These are phyloP conservation scores for Aspergillus alliaceus DNA, from an alignment of 2,329 filamentous ascomycete species.

Conservation along the genomic window DNA sequence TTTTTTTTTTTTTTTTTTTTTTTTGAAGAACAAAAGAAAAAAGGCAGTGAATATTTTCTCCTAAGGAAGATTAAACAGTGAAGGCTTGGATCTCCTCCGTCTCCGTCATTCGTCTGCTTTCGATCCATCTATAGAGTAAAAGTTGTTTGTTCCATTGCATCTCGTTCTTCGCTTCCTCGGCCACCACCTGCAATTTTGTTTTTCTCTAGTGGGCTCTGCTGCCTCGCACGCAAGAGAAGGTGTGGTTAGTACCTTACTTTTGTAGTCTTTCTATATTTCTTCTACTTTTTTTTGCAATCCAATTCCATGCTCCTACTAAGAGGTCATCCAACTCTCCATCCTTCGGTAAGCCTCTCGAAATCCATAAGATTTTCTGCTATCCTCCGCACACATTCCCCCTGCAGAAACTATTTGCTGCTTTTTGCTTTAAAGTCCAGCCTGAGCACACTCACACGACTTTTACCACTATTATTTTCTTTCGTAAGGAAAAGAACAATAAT, in stretches of 20 bases:
- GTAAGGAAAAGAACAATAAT: not conserved
- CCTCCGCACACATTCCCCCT: slow-evolving; percentile 5
- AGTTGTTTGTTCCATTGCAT: slow-evolving; percentile 4
- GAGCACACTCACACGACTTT: not conserved
- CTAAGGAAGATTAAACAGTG: too few species aligned
- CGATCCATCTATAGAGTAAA: not conserved
- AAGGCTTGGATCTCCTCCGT: slow-evolving; percentile 4
- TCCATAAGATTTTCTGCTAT: not conserved
- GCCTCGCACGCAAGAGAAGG: not conserved
- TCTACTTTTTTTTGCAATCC: not conserved
- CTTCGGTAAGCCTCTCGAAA: not conserved
- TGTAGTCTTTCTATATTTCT: not conserved
- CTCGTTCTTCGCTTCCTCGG: not conserved
- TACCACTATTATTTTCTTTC: not conserved
- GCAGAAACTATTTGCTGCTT: slow-evolving; percentile 8
- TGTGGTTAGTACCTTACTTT: not conserved
- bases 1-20: not conserved
- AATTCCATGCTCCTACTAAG: not conserved
- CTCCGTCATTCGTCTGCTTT: slow-evolving; percentile 8
- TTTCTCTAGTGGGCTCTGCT: not conserved
- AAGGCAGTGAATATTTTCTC: not conserved
- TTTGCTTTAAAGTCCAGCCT: not conserved
- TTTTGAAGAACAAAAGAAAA: not conserved
- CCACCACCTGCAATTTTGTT: not conserved
- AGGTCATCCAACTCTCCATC: not conserved